Evolutionary conservation across 148 eudicot genomes (phyloP), one percentile per base, ranked within the genome.

Genomic region (Heliamphora exappendiculata): DNA sequence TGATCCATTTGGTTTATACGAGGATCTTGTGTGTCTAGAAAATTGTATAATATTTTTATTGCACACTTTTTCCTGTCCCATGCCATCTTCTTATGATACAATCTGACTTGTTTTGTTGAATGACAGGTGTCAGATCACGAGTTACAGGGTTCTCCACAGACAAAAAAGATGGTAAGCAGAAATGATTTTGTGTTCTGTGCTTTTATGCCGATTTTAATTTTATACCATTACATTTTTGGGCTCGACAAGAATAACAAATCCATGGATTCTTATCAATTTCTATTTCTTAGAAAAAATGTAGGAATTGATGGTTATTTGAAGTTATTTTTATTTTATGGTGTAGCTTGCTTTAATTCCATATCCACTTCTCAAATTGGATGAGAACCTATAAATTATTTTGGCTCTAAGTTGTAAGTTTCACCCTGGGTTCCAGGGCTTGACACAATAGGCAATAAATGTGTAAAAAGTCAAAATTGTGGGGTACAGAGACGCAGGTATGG

Each of bases 161-260:
- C 79, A 5, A 93, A 93, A 70, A 91, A 82, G 87, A 89, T 87
- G 97, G 98, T 91, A 78, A 82, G 91, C 31, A 72, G 59, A 37
- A 44, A 55, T 55, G 59, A 65, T 66, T 20, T 77, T 29, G 33
- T 47, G 16, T 26, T 5, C 19, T 60, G 24, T 22, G 45, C 44
- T 44, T 41, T 3, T 42, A 17, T 31, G 7, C 1, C 19, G 68
- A 33, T 17, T 36, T 20, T 64, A 22, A 36, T 39, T 33, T 63
- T 14, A 16, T 19, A 63, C 67, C 12, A 12, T 62, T 5, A 34
- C 66, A 12, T 28, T 8, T 62, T 17, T 62, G 37, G 66, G 66
- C 39, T 31, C 31, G 9, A 62, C 37, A 62, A 62, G 66, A 62
- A 62, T 62, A 37, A 62, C 66, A 13, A 5, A 62, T 62, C 42